These are phyloP conservation scores for Gossypium anomalum DNA, from an alignment of 345 rosid species.

Conservation along the genomic window DNA sequence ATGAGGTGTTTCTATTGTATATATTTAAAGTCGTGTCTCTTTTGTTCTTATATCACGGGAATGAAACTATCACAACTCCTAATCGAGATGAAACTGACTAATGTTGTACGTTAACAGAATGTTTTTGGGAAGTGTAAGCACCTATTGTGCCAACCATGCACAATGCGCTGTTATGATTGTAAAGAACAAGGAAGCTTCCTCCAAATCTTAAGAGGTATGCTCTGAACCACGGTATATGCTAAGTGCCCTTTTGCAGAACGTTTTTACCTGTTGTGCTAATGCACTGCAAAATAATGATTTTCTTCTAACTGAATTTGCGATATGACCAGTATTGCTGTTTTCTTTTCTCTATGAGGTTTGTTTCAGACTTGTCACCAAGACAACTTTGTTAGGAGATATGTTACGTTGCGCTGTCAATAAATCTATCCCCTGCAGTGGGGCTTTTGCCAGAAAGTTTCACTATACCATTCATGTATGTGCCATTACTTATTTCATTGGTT, in stretches of 20 bases:
- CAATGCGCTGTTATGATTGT: constrained; percentile 70
- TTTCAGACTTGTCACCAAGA: background rate
- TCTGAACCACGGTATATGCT: background rate
- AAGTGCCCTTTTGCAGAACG: background rate
- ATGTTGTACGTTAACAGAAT: constrained; percentile 43
- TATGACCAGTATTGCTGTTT: background rate
- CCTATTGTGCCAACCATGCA: constrained; percentile 76
- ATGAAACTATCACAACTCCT: background rate
- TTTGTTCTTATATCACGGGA: background rate
- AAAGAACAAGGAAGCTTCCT: constrained; percentile 49
- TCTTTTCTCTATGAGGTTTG: constrained; percentile 6
- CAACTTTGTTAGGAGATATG: background rate
- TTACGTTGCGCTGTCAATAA: background rate
- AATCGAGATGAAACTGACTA: background rate
- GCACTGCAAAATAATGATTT: background rate
- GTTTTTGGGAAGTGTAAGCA: constrained; percentile 96
- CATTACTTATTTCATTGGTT: background rate
- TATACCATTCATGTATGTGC: constrained; percentile 2
- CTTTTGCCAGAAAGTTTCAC: background rate
- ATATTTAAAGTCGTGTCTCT: background rate
- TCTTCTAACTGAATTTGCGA: background rate
- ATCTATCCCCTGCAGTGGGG: background rate
- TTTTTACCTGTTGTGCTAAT: background rate
- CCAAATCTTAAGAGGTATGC: constrained; percentile 36
- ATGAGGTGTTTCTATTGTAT: background rate